Percentiles rank a stretch among this genome's conserved stretches.
Conservation (phyloP, 176 grass and related monocot species). For the Phoenix roebelenii region DNA sequence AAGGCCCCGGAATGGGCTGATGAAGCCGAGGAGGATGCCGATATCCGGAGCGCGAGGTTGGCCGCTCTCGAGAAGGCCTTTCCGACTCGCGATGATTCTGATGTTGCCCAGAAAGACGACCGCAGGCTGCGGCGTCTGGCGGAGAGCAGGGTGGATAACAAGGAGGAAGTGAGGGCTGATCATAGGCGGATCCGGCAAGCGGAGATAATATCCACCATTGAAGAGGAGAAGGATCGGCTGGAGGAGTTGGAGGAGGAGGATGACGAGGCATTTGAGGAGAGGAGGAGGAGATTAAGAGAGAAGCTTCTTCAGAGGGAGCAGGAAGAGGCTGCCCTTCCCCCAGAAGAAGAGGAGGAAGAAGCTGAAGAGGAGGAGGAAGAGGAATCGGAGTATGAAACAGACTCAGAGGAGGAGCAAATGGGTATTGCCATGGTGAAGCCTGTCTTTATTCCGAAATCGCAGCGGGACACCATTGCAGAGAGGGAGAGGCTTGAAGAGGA, state of each 20-base stretch:
- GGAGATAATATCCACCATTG: constrained; percentile 57
- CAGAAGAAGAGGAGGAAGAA: constrained; percentile 61
- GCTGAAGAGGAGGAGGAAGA: constrained; percentile 56
- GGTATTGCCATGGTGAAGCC: constrained; percentile 86
- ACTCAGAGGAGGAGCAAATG: constrained; percentile 80
- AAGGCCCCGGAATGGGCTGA: constrained; percentile 73
- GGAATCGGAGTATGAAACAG: constrained; percentile 89
- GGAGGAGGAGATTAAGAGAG: constrained; percentile 65
- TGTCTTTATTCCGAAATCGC: constrained; percentile 80
- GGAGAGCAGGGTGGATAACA: constrained; percentile 47
- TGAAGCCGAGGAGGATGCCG: constrained; percentile 34
- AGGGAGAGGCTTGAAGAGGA: constrained; percentile 83
- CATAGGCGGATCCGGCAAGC: constrained; percentile 77
- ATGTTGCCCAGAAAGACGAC: constrained; percentile 48
- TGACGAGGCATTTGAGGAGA: constrained; percentile 75
- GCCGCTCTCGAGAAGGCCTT: constrained; percentile 65
- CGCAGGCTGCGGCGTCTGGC: constrained; percentile 60
- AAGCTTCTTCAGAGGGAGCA: constrained; percentile 54
- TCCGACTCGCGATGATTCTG: constrained; percentile 38
- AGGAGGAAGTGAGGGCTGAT: constrained; percentile 77
- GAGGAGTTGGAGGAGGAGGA: constrained; percentile 77
- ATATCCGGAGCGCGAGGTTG: constrained; percentile 27
- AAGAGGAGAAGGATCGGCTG: constrained; percentile 54
- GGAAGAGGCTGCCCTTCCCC: constrained; percentile 61
- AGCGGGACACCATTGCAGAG: constrained; percentile 87